phyloP scores from a whole-genome alignment of 805 yeast genomes.

The Candida hispaniensis region DNA sequence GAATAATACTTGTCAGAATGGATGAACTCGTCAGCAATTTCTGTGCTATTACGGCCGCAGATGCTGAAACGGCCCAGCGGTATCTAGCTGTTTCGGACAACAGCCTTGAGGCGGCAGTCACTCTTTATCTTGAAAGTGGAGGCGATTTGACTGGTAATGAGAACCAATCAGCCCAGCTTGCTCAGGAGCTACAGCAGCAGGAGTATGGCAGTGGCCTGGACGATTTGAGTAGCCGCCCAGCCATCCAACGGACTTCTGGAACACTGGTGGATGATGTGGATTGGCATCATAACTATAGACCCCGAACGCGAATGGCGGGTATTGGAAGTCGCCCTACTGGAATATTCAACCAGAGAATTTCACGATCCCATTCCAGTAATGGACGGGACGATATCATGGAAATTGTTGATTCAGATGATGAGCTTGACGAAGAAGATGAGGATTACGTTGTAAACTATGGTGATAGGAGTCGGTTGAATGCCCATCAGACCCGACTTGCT shows the following conservation, averaged over 20 bases:
- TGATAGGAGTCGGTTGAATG: constrained; percentile 36
- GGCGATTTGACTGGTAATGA: constrained; percentile 28
- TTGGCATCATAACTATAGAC: constrained; percentile 16
- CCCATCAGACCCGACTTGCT: constrained; percentile 62
- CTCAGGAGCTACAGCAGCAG: constrained; percentile 24
- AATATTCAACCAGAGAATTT: constrained; percentile 44
- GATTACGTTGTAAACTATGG: constrained; percentile 16
- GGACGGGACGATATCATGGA: constrained; percentile 15
- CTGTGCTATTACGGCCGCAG: constrained; percentile 74
- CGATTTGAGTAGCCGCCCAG: constrained; percentile 64
- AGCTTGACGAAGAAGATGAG: constrained; percentile 34
- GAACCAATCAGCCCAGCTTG: constrained; percentile 17
- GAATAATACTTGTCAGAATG: no score
- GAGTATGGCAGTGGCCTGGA: constrained; percentile 28
- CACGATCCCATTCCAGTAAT: constrained; percentile 13
- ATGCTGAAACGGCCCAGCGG: constrained; percentile 56
- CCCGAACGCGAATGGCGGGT: constrained; percentile 15
- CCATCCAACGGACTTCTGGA: constrained; percentile 69
- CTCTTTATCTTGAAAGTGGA: constrained; percentile 59
- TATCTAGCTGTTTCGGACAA: constrained; percentile 71
- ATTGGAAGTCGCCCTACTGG: constrained; percentile 24
- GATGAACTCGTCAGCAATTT: constrained; percentile 47
- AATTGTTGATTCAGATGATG: constrained; percentile 32
- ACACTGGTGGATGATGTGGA: constrained; percentile 46
- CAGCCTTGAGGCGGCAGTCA: constrained; percentile 73